A percentile compares a stretch with the other conserved stretches of the same genome.
These are phyloP conservation scores for Nephromyces sp. DNA, from an alignment of 169 alveolate species.

Conservation along the genomic window DNA sequence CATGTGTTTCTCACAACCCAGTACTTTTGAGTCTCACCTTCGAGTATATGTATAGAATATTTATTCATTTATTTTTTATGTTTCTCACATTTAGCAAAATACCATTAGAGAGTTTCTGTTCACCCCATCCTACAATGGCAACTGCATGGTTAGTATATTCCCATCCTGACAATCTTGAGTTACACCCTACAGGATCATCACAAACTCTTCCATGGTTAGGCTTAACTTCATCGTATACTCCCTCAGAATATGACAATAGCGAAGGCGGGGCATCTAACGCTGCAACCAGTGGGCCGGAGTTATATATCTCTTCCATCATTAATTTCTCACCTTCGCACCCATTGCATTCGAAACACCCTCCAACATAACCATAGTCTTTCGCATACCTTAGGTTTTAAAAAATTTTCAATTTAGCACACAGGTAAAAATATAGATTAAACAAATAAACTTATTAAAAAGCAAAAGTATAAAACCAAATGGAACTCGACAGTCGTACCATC, in stretches of 20 bases:
- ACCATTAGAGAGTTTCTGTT: conserved; percentile 34
- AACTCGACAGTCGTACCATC: background rate
- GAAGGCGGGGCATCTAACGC: conserved; percentile 48
- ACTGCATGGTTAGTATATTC: conserved; percentile 80
- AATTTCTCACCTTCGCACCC: conserved; percentile 36
- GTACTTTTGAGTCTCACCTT: conserved; percentile 35
- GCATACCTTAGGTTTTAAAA: conserved; percentile 34
- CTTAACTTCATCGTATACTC: conserved; percentile 27
- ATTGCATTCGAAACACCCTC: conserved; percentile 46
- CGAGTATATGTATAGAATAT: conserved; percentile 10
- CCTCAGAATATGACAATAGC: conserved; percentile 33
- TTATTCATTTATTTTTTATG: background rate
- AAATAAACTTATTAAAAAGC: background rate
- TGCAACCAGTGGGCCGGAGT: conserved; percentile 44
- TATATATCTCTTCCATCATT: conserved; percentile 34
- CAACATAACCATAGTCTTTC: conserved; percentile 48
- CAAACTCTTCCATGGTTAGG: conserved; percentile 21
- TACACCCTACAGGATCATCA: conserved; percentile 10
- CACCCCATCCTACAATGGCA: conserved; percentile 79
- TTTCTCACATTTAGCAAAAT: background rate
- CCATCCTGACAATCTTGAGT: conserved; percentile 58
- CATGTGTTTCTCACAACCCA: conserved; percentile 81
- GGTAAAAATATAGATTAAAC: background rate
- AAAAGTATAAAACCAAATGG: background rate
- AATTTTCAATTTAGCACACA: too few species aligned